Evolutionary conservation across 768 basidiomycete species (phyloP).

Genomic region (Hirschioporus abietinus): DNA sequence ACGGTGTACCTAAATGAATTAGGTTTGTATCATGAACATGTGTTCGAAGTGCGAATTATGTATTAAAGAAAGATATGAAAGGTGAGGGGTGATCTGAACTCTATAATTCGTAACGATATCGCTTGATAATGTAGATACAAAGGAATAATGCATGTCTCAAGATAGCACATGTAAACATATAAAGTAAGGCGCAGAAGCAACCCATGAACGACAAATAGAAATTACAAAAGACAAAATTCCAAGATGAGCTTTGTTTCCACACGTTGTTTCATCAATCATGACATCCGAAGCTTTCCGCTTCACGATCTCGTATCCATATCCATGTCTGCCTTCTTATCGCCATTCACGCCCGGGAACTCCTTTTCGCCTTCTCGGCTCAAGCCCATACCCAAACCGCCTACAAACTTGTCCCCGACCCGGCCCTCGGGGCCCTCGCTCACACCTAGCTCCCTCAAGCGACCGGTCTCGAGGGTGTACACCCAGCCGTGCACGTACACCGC

Average conservation of each 20-base stretch:
- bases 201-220: background rate
- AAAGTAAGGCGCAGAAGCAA: background rate
- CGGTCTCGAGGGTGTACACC: conserved; percentile 62
- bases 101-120: background rate
- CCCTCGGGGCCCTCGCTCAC: conserved; percentile 20
- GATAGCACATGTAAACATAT: background rate
- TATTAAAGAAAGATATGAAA: background rate
- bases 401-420: background rate
- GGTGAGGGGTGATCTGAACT: background rate
- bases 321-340: background rate
- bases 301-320: background rate
- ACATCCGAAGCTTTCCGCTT: background rate
- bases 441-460: conserved; percentile 51
- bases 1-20: too few species aligned
- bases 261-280: background rate
- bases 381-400: background rate
- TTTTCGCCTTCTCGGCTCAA: background rate
- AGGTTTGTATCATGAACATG: too few species aligned
- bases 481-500: conserved; percentile 60
- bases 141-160: background rate
- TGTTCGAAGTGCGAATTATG: background rate
- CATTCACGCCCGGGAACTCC: background rate
- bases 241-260: background rate
- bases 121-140: background rate
- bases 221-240: background rate